A percentile compares a stretch with the other conserved stretches of the same genome.
Evolutionary conservation across 345 rosid genomes (phyloP).

Genomic region (Noccaea bulbosa): DNA sequence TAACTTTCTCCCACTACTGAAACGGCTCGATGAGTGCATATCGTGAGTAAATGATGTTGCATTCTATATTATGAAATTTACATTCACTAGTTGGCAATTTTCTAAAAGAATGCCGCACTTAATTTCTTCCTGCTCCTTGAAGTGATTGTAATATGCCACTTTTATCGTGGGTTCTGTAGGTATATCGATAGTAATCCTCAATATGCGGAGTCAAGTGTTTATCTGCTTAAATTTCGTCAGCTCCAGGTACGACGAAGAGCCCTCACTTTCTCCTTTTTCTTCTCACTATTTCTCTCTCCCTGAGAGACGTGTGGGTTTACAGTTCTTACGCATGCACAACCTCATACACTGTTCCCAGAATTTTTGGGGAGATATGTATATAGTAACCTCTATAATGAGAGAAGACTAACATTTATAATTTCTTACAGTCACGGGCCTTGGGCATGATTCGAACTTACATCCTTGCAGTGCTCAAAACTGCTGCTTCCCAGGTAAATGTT

Average conservation of each 20-base stretch:
- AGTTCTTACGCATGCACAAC: constrained; percentile 28
- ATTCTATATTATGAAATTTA: constrained; percentile 9
- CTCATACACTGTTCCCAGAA: constrained; percentile 14
- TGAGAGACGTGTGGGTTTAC: constrained; percentile 16
- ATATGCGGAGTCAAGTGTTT: constrained; percentile 92
- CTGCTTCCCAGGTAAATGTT: constrained; percentile 75
- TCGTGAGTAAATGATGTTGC: constrained; percentile 60
- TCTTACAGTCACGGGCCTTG: constrained; percentile 86
- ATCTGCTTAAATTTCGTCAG: constrained; percentile 94
- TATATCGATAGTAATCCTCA: constrained; percentile 91
- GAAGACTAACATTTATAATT: constrained; percentile 29
- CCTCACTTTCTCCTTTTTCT: constrained; percentile 16
- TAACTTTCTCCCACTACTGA: constrained; percentile 85
- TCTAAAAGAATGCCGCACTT: neutral
- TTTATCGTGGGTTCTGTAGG: constrained; percentile 45
- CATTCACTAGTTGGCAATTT: constrained; percentile 23
- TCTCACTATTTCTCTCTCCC: constrained; percentile 22
- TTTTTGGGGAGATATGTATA: constrained; percentile 12
- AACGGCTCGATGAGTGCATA: constrained; percentile 93
- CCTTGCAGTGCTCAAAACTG: constrained; percentile 80
- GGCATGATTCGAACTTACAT: constrained; percentile 93
- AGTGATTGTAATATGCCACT: constrained; percentile 24
- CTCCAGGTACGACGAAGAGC: constrained; percentile 71
- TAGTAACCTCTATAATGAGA: constrained; percentile 22
- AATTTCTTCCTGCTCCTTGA: constrained; percentile 7